These are phyloP conservation scores for Fusarium cicatricum DNA, from an alignment of 2,329 filamentous ascomycete species.

Conservation along the genomic window DNA sequence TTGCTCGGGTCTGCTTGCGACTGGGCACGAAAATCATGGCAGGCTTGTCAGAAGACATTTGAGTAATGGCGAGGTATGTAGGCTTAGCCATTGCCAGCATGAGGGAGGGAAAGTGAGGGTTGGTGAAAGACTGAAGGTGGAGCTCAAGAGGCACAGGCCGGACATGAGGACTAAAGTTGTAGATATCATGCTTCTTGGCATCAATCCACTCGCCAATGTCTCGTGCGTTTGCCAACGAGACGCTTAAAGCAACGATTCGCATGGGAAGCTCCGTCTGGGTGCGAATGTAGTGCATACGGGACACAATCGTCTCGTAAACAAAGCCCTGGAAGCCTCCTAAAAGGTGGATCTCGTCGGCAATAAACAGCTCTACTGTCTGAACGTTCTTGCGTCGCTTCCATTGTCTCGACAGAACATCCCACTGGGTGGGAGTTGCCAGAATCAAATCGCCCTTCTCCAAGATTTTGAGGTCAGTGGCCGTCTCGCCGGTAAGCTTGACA, in stretches of 20 bases:
- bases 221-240: conserved; percentile 90
- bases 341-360: conserved; percentile 95
- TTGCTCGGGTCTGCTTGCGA: conserved; percentile 89
- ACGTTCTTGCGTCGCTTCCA: conserved; percentile 98
- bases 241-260: conserved; percentile 88
- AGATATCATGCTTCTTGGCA: conserved; percentile 96
- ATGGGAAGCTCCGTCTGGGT: conserved; percentile 85
- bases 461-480: conserved; percentile 86
- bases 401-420: conserved; percentile 94
- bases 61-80: conserved; percentile 85
- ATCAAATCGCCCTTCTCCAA: conserved; percentile 89
- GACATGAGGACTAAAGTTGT: conserved; percentile 95
- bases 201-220: conserved; percentile 99
- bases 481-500: conserved; percentile 93
- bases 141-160: conserved; percentile 90
- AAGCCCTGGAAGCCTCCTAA: conserved; percentile 87
- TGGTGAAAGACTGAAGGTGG: conserved; percentile 93
- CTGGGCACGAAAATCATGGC: conserved; percentile 92
- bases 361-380: conserved; percentile 87
- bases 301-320: conserved; percentile 96
- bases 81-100: conserved; percentile 99
- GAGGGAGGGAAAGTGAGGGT: conserved; percentile 95
- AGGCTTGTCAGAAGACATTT: conserved; percentile 88
- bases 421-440: conserved; percentile 90
- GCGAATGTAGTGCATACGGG: conserved; percentile 95